Percentiles rank a stretch among this genome's conserved stretches.
These are phyloP conservation scores for Hanseniaspora gamundiae DNA, from an alignment of 1,139 yeast genomes.

Conservation along the genomic window DNA sequence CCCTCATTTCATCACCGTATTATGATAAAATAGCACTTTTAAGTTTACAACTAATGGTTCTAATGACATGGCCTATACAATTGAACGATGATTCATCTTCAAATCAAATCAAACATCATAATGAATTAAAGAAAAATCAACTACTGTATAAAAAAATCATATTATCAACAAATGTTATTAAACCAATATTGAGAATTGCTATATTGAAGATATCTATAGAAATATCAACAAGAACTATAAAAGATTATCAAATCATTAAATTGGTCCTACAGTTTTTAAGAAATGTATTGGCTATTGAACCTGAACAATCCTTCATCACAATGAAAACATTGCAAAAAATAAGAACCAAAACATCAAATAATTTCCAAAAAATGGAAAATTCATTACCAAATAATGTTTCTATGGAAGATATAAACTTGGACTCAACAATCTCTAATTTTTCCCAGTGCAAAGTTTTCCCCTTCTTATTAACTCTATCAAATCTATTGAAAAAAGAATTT, in stretches of 20 bases:
- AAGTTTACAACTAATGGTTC: conserved; percentile 67
- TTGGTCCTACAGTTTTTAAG: conserved; percentile 65
- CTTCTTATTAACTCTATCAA: conserved; percentile 55
- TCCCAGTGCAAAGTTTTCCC: conserved; percentile 59
- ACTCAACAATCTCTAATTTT: conserved; percentile 44
- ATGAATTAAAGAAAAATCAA: conserved; percentile 57
- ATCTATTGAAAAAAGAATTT: conserved; percentile 53
- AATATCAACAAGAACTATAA: conserved; percentile 45
- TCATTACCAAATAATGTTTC: conserved; percentile 46
- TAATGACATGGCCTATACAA: conserved; percentile 78
- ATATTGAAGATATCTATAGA: conserved; percentile 48
- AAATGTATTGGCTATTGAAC: conserved; percentile 66
- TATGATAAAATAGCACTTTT: conserved; percentile 57
- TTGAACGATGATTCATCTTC: conserved; percentile 37
- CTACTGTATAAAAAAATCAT: conserved; percentile 59
- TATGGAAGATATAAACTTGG: conserved; percentile 56
- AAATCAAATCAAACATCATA: conserved; percentile 44
- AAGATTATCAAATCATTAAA: conserved; percentile 64
- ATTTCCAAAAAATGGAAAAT: conserved; percentile 16
- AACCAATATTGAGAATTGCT: conserved; percentile 60
- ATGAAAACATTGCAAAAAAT: conserved; percentile 23
- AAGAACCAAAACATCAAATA: conserved; percentile 24
- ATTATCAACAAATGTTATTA: conserved; percentile 30
- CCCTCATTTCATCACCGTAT: conserved; percentile 10
- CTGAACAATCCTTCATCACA: conserved; percentile 42